Percentiles rank a stretch among this genome's conserved stretches.
Evolutionary conservation across 768 basidiomycete genomes (phyloP).

Genomic region (Tephrocybe sp.): DNA sequence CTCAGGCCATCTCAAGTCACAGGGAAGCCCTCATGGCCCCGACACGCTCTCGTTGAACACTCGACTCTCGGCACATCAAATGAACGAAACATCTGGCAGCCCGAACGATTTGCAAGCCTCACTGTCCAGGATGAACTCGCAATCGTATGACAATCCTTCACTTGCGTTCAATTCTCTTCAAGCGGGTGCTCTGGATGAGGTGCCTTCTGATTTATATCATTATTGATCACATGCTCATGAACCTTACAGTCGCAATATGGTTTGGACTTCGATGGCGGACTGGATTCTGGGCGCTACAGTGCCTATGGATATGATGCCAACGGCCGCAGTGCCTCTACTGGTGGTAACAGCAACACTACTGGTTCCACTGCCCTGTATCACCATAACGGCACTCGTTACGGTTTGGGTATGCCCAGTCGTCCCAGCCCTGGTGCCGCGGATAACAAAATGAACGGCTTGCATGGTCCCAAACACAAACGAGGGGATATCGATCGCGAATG

Average conservation of each 20-base stretch:
- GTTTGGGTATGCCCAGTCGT: slow-evolving; percentile 58
- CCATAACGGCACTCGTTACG: slow-evolving; percentile 76
- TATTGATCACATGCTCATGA: slow-evolving; percentile 12
- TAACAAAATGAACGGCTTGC: slow-evolving; percentile 84
- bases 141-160: slow-evolving; percentile 54
- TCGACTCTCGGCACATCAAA: slow-evolving; percentile 52
- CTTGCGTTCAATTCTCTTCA: slow-evolving; percentile 55
- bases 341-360: slow-evolving; percentile 28
- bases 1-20: slow-evolving; percentile 57
- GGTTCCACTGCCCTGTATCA: slow-evolving; percentile 80
- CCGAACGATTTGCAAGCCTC: slow-evolving; percentile 66
- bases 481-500: slow-evolving; percentile 91
- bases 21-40: slow-evolving; percentile 63
- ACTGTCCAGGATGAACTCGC: slow-evolving; percentile 60
- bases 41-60: slow-evolving; percentile 60
- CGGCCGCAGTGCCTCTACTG: slow-evolving; percentile 30
- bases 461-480: slow-evolving; percentile 92
- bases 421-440: slow-evolving; percentile 48
- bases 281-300: slow-evolving; percentile 54
- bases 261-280: slow-evolving; percentile 48
- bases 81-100: slow-evolving; percentile 49
- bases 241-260: slow-evolving; percentile 45
- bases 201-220: slow-evolving; percentile 25
- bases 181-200: slow-evolving; percentile 53
- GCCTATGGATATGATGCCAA: slow-evolving; percentile 55